Evolutionary conservation across 78 protist species (phyloP).

Genomic region (Protostelium mycophagum): DNA sequence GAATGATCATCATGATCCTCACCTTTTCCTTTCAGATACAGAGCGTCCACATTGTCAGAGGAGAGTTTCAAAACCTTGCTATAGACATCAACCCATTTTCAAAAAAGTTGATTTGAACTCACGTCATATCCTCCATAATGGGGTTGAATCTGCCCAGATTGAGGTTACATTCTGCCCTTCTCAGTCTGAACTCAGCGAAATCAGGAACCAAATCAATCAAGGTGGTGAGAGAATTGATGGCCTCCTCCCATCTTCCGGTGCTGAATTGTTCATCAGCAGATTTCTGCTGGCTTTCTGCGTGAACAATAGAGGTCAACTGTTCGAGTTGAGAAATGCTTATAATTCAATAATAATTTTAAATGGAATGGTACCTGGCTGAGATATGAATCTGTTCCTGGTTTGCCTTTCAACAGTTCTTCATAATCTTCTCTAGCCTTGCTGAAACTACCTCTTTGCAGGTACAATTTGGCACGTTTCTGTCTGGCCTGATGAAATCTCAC

Average conservation of each 20-base stretch:
- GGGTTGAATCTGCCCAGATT: neutral
- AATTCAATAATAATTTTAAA: neutral
- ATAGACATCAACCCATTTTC: neutral
- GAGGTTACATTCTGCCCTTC: neutral
- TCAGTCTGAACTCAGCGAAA: neutral
- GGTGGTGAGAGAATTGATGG: neutral
- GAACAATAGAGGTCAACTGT: neutral
- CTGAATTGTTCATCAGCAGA: neutral
- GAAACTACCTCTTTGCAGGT: neutral
- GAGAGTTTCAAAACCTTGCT: neutral
- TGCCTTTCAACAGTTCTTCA: neutral
- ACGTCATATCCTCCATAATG: neutral
- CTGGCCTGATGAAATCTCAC: neutral
- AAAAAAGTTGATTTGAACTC: no score
- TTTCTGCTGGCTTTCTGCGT: neutral
- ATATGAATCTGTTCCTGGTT: neutral
- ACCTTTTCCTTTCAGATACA: neutral
- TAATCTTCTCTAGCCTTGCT: neutral
- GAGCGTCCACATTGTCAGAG: neutral
- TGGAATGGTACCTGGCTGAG: neutral
- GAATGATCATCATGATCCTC: neutral
- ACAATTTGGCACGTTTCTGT: neutral
- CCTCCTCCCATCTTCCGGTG: neutral
- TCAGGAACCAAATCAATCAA: neutral
- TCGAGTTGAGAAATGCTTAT: neutral